Base-by-base conservation (phyloP, 164 flowering plant species). In the Stephania japonica region DNA sequence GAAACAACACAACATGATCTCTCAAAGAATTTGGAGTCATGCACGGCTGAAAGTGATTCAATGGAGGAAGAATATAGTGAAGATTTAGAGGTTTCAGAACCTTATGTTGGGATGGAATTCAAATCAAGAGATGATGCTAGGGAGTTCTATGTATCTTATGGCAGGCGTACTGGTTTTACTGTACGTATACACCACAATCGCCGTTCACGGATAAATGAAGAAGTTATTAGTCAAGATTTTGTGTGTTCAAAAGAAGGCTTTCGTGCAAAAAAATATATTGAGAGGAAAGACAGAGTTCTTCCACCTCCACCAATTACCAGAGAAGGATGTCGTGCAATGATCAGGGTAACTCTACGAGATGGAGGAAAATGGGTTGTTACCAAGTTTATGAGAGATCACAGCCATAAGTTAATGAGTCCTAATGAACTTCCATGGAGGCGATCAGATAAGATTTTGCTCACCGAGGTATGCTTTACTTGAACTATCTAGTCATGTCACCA, bases 201-300 rank as follows among this genome's bases (percentile, higher is more conserved):
- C 12, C 82, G 88, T 70, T 83, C 88, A 19, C 80, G 81, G 41
- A 68, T 80, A 72, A 80, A 82, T 50, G 81, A 80, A 25, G 75
- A 67, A n/a, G 81, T 85, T 11, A 85, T 83, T 71, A 85, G 88
- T 76, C 86, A 83, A 73, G 88, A 86, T 75, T 85, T 78, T 81
- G 87, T 85, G 41, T 85, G 87, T 75, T 85, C 87, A 1, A 85
- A 81, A 79, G 85, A 85, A 69, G 87, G 87, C 32, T 85, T 85
- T 70, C 85, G 85, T 59, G 87, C 80, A 63, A 82, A 78, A 65
- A 85, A 85, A 67, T 81, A 83, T 61, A 68, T 77, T 26, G 71
- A 75, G 67, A 78, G 85, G 74, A 81, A 81, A 73, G 87, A 84
- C 63, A 84, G 82, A 76, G 73, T 83, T 75, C 87, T 82, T 69